phyloP scores from a whole-genome alignment of 305 asterid species.

The Striga hermonthica region DNA sequence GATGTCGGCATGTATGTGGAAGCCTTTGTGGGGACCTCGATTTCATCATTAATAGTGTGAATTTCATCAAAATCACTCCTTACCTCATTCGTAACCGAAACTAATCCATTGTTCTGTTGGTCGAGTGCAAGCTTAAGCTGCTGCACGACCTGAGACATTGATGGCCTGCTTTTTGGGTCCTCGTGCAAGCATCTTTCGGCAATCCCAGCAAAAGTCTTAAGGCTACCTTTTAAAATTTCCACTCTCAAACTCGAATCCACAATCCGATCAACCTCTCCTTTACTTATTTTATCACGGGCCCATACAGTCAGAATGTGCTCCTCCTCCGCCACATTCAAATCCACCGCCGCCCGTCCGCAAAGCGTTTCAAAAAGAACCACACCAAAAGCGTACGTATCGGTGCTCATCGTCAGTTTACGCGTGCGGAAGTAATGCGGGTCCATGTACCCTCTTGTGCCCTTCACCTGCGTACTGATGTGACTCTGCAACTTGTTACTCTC shows the following conservation, averaged over 20 bases:
- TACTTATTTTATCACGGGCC: constrained; percentile 34
- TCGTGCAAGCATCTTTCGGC: constrained; percentile 38
- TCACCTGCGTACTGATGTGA: constrained; percentile 43
- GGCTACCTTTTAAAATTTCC: constrained; percentile 35
- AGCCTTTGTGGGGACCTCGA: constrained; percentile 1
- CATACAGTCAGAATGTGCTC: constrained; percentile 31
- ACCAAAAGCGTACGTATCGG: constrained; percentile 53
- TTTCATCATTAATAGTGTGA: constrained; percentile 9
- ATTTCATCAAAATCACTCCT: constrained; percentile 20
- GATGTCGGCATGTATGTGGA: constrained; percentile 12
- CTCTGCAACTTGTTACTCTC: constrained; percentile 28
- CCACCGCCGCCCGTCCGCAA: constrained; percentile 44
- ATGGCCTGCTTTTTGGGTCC: constrained; percentile 41
- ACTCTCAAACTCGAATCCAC: constrained; percentile 37
- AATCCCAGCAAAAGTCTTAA: constrained; percentile 32
- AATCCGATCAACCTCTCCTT: constrained; percentile 40
- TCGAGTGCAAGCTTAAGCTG: constrained; percentile 42
- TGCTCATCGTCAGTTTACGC: constrained; percentile 37
- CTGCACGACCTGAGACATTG: constrained; percentile 47
- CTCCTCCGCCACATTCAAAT: constrained; percentile 29
- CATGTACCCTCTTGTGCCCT: constrained; percentile 49
- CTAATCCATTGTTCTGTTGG: constrained; percentile 30
- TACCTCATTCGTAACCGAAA: constrained; percentile 15
- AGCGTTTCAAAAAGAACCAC: constrained; percentile 46
- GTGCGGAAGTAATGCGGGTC: constrained; percentile 45